Base-by-base conservation (phyloP, 2,329 filamentous ascomycete genomes). In the Diaporthe velutina region DNA sequence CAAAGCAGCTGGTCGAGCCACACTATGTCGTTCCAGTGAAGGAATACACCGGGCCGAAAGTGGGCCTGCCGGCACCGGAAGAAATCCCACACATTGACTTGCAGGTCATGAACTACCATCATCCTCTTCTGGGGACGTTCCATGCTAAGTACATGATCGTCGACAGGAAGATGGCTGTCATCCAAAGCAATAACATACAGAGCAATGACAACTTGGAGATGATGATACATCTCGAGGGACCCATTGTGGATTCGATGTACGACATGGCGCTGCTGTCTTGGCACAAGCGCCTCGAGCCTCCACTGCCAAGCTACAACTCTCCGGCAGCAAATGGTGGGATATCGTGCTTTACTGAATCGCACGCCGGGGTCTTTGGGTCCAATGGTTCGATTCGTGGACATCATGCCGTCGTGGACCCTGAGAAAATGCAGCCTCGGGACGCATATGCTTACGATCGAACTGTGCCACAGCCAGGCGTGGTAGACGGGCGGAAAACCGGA, bases 151-250 rank as follows among this genome's bases (percentile, higher is more conserved):
- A 93, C 80, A 93, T 94, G 87, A 85, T 96, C 1, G 90, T 96
- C 1, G 94, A 96, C 81, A 88, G 94, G 9, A 90, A 89, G 76
- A 86, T 93, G n/a, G 94, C 90, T 0, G 85, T 94, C 1, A 81
- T 96, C 2, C 92, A 94, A 83, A 95, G 93, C 84, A 95, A 95
- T 81, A 96, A 96, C 79, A 93, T 96, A 67, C 88, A 91, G 81
- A 91, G 95, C 77, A 96, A 95, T 71, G 92, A 94, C 78, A 96
- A 96, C 77, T 75, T 95, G 73, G 94, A 96, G 82, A 95, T 96
- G 94, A 92, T 95, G 89, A 87, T 90, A 3, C 93, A 94, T 73
- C 81, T 95, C 0, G 93, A 96, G 83, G 94, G 94, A 0, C 90
- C 93, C 0, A 93, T 96, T 74, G 93, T 96, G 0, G 93, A 95